Evolutionary conservation across 164 flowering plant genomes (phyloP), one percentile per base, ranked within the genome.

Genomic region (Nymphaea thermarum): DNA sequence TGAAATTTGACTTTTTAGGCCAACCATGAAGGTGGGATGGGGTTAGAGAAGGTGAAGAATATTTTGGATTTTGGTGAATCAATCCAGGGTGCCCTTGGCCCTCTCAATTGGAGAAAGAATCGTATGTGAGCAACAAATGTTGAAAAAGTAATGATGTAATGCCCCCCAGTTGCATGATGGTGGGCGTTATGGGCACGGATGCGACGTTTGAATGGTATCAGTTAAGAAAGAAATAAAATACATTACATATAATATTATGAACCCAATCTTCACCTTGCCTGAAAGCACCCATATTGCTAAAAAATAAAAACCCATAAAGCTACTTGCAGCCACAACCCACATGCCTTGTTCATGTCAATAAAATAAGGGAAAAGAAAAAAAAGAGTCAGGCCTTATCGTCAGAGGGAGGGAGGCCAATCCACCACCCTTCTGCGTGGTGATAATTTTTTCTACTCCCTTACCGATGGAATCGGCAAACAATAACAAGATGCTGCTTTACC

Each of bases 101-200:
- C 57, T 8, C 57, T 15, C 12, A 2, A 8, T 51, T 51, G 57
- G 57, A 51, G 57, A 51, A 51, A 4, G 57, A 51, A 5, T 51
- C 57, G 8, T 51, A 15, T 51, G 57, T 51, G 57, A 51, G 57
- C 14, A 6, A 12, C 55, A 47, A 47, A 51, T 51, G 57, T 51
- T 51, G 57, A 51, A 51, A 25, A 51, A 62, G 64, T 62, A 2
- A 25, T 62, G 64, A 62, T 62, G 64, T 17, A 62, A 62, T 62
- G 60, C 36, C 57, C 57, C 53, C 3, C 57, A 15, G 57, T 51
- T 51, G 14, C 12, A 51, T 51, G 57, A 51, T 51, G 14, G 57
- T 15, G 14, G 8, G 57, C 36, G 36, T 25, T 51, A 51, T 51
- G 57, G 57, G 57, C 64, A 62, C 7, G 10, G 64, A 62, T 62